These are phyloP conservation scores for Jatropha podagrica DNA, from an alignment of 441 rosid genomes.

Conservation along the genomic window DNA sequence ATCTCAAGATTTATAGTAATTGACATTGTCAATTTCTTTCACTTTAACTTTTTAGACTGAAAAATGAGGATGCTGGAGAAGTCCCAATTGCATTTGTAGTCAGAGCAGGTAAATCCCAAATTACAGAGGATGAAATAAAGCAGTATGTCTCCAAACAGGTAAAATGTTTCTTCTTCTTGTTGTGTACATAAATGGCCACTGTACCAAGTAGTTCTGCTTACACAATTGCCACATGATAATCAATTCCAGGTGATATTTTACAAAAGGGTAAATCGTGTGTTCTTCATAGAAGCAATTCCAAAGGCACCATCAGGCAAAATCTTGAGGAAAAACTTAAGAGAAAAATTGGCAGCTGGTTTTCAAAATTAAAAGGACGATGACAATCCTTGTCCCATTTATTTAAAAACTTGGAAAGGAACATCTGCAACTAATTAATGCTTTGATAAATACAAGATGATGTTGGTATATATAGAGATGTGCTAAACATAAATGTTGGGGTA, in stretches of 20 bases:
- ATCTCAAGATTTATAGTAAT: not conserved
- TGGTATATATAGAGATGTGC: not conserved
- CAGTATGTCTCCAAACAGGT: slow-evolving; percentile 73
- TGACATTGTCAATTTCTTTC: not conserved
- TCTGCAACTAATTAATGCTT: not conserved
- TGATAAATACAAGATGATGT: not conserved
- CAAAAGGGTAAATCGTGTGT: slow-evolving; percentile 54
- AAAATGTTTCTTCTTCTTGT: not conserved
- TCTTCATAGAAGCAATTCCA: slow-evolving; percentile 58
- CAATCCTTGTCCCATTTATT: not conserved
- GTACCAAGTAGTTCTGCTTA: not conserved
- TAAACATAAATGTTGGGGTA: not conserved
- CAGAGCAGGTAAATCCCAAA: slow-evolving; percentile 49
- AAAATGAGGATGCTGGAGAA: slow-evolving; percentile 71
- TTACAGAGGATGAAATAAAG: slow-evolving; percentile 60
- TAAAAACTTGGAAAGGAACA: not conserved
- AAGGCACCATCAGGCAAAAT: slow-evolving; percentile 70
- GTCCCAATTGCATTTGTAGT: slow-evolving; percentile 83
- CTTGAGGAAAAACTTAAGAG: slow-evolving; percentile 52
- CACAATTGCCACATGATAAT: not conserved
- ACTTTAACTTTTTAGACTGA: slow-evolving; percentile 44
- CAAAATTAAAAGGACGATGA: not conserved
- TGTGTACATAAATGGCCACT: not conserved
- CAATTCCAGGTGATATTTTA: slow-evolving; percentile 56
- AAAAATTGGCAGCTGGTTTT: slow-evolving; percentile 30